These are phyloP conservation scores for Trichothecium roseum DNA, from an alignment of 2,329 filamentous ascomycete genomes.

Conservation along the genomic window DNA sequence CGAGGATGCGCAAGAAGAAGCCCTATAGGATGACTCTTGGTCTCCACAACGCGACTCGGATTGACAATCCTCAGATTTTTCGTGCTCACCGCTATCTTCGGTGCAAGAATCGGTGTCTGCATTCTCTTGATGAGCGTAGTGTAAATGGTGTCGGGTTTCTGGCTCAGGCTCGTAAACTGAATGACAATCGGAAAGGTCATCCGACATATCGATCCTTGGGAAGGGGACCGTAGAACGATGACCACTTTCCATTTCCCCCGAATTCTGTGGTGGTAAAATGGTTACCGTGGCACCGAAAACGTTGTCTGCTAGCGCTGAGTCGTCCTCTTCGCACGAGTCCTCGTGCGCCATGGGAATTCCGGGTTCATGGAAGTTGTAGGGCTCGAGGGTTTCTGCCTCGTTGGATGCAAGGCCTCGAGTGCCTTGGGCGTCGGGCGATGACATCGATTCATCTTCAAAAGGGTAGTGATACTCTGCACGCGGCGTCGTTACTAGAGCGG, in stretches of 20 bases:
- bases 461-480: slow-evolving; percentile 38
- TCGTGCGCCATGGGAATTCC: background rate
- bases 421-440: slow-evolving; percentile 11
- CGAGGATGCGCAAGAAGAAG: slow-evolving; percentile 29
- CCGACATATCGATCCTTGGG: slow-evolving; percentile 21
- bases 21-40: slow-evolving; percentile 20
- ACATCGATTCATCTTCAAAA: slow-evolving; percentile 31
- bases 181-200: slow-evolving; percentile 26
- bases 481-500: slow-evolving; percentile 12
- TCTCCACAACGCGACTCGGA: slow-evolving; percentile 17
- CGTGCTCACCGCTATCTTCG: slow-evolving; percentile 22
- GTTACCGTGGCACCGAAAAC: slow-evolving; percentile 35
- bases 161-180: slow-evolving; percentile 20
- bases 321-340: slow-evolving; percentile 19
- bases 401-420: slow-evolving; percentile 4
- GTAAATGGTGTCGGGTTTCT: slow-evolving; percentile 13
- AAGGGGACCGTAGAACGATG: slow-evolving; percentile 16
- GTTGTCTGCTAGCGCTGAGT: slow-evolving; percentile 8
- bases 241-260: slow-evolving; percentile 2
- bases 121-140: slow-evolving; percentile 16
- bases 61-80: slow-evolving; percentile 15
- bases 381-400: slow-evolving; percentile 3
- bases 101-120: slow-evolving; percentile 23
- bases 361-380: slow-evolving; percentile 13
- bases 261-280: slow-evolving; percentile 28